Evolutionary conservation across 2,329 filamentous ascomycete genomes (phyloP).

Genomic region (Cladorrhinum sp.): DNA sequence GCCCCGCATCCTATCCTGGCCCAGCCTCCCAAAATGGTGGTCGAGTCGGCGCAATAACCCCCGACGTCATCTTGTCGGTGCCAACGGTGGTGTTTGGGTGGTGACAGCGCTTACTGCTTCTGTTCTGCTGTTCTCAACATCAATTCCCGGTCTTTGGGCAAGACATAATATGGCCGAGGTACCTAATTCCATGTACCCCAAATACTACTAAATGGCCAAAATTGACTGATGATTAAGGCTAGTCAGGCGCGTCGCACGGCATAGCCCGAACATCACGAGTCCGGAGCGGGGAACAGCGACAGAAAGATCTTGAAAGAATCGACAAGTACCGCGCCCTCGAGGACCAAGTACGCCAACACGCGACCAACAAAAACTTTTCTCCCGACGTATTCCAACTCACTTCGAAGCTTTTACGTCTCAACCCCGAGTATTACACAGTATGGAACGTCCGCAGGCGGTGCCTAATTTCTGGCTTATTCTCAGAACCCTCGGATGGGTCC

Average conservation of each 20-base stretch:
- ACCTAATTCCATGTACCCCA: not conserved
- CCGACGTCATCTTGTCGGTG: not conserved
- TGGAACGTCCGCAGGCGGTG: constrained; percentile 83
- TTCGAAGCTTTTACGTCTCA: constrained; percentile 69
- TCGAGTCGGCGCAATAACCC: not conserved
- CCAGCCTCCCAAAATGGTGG: no score
- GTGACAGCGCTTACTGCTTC: not conserved
- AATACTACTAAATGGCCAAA: constrained; percentile 1
- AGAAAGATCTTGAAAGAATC: constrained; percentile 61
- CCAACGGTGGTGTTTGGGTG: not conserved
- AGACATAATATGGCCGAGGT: constrained; percentile 25
- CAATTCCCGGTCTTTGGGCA: not conserved
- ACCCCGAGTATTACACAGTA: constrained; percentile 87
- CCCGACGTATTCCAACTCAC: constrained; percentile 62
- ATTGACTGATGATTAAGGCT: constrained; percentile 27
- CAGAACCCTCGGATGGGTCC: constrained; percentile 48
- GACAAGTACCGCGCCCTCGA: constrained; percentile 49
- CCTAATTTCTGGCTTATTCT: constrained; percentile 58
- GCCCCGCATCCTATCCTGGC: no score
- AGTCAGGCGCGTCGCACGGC: constrained; percentile 56
- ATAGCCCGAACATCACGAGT: constrained; percentile 65
- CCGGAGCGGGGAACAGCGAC: constrained; percentile 66
- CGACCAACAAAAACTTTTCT: constrained; percentile 46
- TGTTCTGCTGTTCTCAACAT: not conserved
- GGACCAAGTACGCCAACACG: constrained; percentile 31